These are phyloP conservation scores for Phytophthora brassicae DNA, from an alignment of 352 stramenopile species.

Conservation along the genomic window DNA sequence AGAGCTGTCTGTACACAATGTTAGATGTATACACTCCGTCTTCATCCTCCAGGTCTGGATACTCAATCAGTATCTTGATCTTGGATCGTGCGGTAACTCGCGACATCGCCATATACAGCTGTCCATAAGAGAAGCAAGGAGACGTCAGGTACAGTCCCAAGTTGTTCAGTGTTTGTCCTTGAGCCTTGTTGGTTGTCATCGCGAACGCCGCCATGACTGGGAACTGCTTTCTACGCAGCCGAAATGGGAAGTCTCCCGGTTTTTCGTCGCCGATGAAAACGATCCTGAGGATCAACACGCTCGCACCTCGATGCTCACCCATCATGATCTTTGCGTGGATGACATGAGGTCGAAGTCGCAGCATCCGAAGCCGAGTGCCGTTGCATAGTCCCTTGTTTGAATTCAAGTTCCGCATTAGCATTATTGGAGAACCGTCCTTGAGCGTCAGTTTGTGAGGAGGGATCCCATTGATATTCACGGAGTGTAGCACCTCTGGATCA, in stretches of 20 bases:
- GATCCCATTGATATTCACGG: neutral
- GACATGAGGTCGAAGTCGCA: neutral
- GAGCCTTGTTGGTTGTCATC: constrained; percentile 45
- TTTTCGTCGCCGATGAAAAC: neutral
- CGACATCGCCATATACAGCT: neutral
- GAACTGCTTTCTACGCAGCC: constrained; percentile 26
- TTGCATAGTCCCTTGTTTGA: neutral
- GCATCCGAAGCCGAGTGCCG: neutral
- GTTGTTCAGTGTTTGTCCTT: constrained; percentile 38
- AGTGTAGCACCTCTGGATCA: neutral
- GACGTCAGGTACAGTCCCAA: neutral
- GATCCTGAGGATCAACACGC: neutral
- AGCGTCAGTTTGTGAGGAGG: neutral
- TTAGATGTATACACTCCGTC: neutral
- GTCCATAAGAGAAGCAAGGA: neutral
- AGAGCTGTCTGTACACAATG: too few relatives aligned
- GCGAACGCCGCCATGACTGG: constrained; percentile 26
- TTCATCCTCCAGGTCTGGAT: neutral
- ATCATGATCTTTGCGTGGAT: neutral
- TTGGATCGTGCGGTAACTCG: neutral
- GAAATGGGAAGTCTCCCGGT: constrained; percentile 22
- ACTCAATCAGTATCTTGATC: neutral
- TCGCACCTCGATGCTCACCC: neutral
- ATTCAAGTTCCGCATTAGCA: neutral
- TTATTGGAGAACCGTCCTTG: neutral